phyloP scores from a whole-genome alignment of 768 basidiomycete genomes.

The Boletus pseudo-olivaceus region DNA sequence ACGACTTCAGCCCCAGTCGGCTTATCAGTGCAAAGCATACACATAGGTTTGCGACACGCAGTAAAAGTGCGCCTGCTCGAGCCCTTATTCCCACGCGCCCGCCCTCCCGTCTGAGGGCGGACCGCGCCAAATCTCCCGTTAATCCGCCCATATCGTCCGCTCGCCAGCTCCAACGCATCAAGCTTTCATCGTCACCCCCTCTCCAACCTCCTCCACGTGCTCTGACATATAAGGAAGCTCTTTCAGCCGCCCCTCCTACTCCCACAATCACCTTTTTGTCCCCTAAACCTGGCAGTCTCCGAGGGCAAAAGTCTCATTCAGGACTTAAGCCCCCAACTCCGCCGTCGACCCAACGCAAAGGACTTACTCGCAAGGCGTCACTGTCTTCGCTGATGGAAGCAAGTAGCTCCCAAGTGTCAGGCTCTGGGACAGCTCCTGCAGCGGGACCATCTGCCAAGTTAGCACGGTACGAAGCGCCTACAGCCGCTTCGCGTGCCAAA shows the following conservation, averaged over 20 bases:
- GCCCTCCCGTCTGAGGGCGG: constrained; percentile 56
- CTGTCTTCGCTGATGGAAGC: constrained; percentile 70
- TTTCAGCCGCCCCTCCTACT: constrained; percentile 46
- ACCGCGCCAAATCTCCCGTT: constrained; percentile 70
- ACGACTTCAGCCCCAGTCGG: constrained; percentile 76
- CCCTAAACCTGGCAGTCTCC: constrained; percentile 69
- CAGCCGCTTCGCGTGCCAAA: constrained; percentile 79
- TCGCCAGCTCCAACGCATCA: constrained; percentile 64
- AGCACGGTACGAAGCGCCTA: constrained; percentile 71
- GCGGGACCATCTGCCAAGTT: constrained; percentile 36
- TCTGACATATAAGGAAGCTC: constrained; percentile 57
- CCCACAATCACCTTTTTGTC: constrained; percentile 58
- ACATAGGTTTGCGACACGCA: constrained; percentile 46
- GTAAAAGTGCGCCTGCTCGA: constrained; percentile 57
- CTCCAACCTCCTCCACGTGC: constrained; percentile 47
- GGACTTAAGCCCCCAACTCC: constrained; percentile 76
- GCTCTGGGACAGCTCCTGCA: constrained; percentile 42
- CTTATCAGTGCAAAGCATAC: constrained; percentile 50
- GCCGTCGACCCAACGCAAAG: constrained; percentile 54
- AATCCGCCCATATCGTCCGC: constrained; percentile 68
- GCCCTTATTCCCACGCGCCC: constrained; percentile 52
- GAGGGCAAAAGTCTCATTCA: constrained; percentile 81
- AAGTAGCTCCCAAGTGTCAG: constrained; percentile 51
- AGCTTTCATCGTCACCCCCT: constrained; percentile 68
- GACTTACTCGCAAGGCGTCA: constrained; percentile 71